Conservation (phyloP, 2,329 filamentous ascomycete species). For the Ophiocordyceps australis region DNA sequence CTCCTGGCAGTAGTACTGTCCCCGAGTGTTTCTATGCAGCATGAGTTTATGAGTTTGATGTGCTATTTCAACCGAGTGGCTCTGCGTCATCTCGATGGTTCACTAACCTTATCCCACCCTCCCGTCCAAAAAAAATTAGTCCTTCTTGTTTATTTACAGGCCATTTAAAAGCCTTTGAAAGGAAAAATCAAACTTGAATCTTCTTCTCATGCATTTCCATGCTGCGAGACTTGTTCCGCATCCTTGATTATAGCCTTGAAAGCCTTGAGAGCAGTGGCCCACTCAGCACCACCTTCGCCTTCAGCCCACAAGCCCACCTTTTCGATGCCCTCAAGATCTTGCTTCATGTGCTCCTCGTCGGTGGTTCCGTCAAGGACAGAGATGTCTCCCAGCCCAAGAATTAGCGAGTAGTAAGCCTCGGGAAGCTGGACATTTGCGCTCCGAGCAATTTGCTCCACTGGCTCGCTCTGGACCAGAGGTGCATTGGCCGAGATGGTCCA, state of each 20-base stretch:
- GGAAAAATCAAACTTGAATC: no score
- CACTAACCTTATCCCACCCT: no score
- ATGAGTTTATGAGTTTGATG: no score
- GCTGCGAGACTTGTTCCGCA: no score
- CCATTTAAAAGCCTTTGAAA: no score
- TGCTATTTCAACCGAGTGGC: no score
- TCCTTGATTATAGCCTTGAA: conserved; percentile 24
- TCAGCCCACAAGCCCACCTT: conserved; percentile 22
- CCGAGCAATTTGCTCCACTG: conserved; percentile 30
- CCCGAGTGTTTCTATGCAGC: no score
- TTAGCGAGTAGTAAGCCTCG: conserved; percentile 27
- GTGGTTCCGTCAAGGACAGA: conserved; percentile 28
- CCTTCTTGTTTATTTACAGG: no score
- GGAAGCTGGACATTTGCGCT: conserved; percentile 15
- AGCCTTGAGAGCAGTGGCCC: conserved; percentile 24
- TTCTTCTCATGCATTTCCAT: no score
- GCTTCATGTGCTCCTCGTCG: conserved; percentile 25
- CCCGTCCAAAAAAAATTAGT: no score
- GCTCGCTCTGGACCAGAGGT: conserved; percentile 16
- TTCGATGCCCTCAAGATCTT: conserved; percentile 25
- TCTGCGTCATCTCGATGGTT: no score
- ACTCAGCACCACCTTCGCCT: conserved; percentile 22
- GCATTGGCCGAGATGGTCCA: conserved; percentile 33
- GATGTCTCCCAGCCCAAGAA: conserved; percentile 24
- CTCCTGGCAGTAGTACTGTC: no score